Base-by-base conservation (phyloP, 2,329 filamentous ascomycete species). In the Aureobasidium leucospermi region DNA sequence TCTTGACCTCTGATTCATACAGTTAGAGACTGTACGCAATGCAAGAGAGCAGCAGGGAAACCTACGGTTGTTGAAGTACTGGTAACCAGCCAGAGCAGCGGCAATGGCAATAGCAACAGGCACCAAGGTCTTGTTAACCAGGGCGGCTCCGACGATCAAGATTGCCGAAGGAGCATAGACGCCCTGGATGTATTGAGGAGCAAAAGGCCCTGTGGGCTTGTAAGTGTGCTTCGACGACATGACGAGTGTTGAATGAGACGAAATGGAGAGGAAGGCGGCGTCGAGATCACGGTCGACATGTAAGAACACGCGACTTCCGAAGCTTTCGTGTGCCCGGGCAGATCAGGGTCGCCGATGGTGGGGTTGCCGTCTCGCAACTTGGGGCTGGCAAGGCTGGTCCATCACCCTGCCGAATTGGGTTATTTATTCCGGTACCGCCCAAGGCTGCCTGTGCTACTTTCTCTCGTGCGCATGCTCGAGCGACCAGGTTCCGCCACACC, bases 81-180 rank as follows among this genome's bases (percentile, higher is more conserved):
- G 94, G 73, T 82, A 85, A 55, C 80, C 81, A 61, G 85, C 85
- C 41, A 96, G 74, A 11, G 83, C 73, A 36, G 87, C 72, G 34
- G 89, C 86, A 48, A 90, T 66, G 8, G 83, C 77, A 42, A 85
- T 79, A 7, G 90, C 89, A 72, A 87, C 89, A 4, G 85, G 82
- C 28, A 86, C 71, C 82, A 84, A 94, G 74, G 93, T 88, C 65
- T 77, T 80, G 82, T 95, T 95, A 67, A 91, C 79, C 68, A 95
- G 87, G 63, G 84, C 80, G 45, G 85, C 86, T 67, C 90, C 90
- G 56, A 90, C 74, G 62, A 96, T 78, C 62, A 96, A 76, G 38
- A 96, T 82, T 61, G 81, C 84, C n/a, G 86, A 87, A 63, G 92
- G 91, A 69, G 95, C 86, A 73, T 93, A 91, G 68, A 95, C 83